phyloP scores from a whole-genome alignment of 192 early-diverging fungal species.

The Obelidium mucronatum region DNA sequence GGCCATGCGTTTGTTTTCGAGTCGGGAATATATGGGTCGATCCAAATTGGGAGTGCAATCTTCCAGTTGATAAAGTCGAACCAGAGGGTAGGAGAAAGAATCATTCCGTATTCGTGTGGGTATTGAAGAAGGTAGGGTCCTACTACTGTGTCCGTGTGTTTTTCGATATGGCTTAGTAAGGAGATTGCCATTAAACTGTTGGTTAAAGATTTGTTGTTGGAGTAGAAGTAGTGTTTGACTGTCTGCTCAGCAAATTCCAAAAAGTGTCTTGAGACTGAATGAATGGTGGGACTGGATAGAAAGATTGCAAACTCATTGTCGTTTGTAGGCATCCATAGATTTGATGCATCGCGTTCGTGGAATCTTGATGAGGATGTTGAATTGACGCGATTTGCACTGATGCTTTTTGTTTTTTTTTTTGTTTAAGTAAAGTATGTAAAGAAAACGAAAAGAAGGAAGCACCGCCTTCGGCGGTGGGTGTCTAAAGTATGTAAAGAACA shows the following conservation, averaged over 20 bases:
- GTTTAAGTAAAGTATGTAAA: no score
- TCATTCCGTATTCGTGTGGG: slow-evolving; percentile 14
- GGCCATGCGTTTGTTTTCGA: slow-evolving; percentile 33
- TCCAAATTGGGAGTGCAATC: not conserved
- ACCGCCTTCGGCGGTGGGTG: no score
- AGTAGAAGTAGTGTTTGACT: not conserved
- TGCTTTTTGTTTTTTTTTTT: no score
- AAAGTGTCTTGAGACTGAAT: slow-evolving; percentile 32
- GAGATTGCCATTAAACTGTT: slow-evolving; percentile 12
- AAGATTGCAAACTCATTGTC: slow-evolving; percentile 31
- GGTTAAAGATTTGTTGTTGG: not conserved
- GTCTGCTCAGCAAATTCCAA: slow-evolving; percentile 32
- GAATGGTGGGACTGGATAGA: slow-evolving; percentile 30
- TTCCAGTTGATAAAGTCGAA: slow-evolving; percentile 27
- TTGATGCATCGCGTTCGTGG: not conserved
- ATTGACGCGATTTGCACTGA: slow-evolving; percentile 4
- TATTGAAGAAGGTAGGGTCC: slow-evolving; percentile 33
- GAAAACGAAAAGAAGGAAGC: no score
- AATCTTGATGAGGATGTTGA: not conserved
- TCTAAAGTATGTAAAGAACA: no score
- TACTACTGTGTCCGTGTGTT: no score
- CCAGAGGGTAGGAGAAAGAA: slow-evolving; percentile 12
- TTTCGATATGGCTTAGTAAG: not conserved
- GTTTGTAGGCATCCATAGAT: slow-evolving; percentile 20
- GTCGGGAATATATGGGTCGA: slow-evolving; percentile 24